phyloP scores from a whole-genome alignment of 2,329 filamentous ascomycete genomes.

The Cercospora citrullina region DNA sequence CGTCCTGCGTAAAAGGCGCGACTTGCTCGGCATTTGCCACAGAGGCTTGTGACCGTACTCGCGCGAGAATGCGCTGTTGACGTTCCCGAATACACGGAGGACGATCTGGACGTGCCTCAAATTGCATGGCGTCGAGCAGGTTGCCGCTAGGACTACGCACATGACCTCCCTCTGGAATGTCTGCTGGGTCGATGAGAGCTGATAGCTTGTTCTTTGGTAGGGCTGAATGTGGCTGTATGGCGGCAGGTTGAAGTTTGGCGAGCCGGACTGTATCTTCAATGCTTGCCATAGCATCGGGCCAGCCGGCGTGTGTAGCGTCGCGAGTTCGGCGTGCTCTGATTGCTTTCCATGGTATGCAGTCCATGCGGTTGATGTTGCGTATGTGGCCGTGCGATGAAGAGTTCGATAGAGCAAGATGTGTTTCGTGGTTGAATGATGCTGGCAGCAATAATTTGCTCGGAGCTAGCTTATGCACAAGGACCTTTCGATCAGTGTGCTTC shows the following conservation, averaged over 20 bases:
- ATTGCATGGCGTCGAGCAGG: conserved; percentile 31
- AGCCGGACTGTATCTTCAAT: background rate
- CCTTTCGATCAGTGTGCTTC: background rate
- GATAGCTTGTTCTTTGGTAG: conserved; percentile 28
- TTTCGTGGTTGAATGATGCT: background rate
- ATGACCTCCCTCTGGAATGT: conserved; percentile 26
- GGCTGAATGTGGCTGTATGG: conserved; percentile 8
- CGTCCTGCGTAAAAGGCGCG: background rate
- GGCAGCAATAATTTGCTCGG: background rate
- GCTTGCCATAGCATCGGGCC: background rate
- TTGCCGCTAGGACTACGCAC: conserved; percentile 39
- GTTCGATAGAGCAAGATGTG: background rate
- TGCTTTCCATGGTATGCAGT: conserved; percentile 20
- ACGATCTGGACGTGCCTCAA: conserved; percentile 32
- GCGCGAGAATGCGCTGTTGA: conserved; percentile 37
- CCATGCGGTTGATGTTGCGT: conserved; percentile 15
- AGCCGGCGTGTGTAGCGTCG: background rate
- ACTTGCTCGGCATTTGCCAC: background rate
- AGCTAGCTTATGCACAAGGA: background rate
- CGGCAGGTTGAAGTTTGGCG: conserved; percentile 13
- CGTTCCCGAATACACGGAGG: conserved; percentile 41
- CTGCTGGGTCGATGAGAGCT: conserved; percentile 35
- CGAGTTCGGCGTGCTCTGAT: background rate
- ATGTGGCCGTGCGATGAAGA: background rate
- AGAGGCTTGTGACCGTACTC: background rate